Conservation (phyloP, 192 early-diverging fungal genomes). For the Diversispora epigaea region DNA sequence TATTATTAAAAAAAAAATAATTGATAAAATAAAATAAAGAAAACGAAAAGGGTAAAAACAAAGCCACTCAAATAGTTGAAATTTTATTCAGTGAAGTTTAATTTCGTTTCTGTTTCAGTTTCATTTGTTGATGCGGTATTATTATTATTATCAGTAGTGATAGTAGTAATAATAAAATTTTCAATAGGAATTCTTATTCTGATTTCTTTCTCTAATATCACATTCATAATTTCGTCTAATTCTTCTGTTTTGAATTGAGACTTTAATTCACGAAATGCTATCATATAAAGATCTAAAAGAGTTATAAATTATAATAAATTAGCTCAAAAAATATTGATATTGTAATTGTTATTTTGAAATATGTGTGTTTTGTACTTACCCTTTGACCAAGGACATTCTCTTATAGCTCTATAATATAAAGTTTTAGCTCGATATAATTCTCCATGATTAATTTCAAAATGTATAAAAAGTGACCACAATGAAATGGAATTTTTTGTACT, state of each 20-base stretch:
- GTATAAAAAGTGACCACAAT: constrained; percentile 63
- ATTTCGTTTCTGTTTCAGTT: no score
- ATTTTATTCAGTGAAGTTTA: no score
- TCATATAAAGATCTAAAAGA: constrained; percentile 52
- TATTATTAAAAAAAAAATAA: no score
- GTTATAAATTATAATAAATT: constrained; percentile 15
- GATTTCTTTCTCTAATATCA: constrained; percentile 71
- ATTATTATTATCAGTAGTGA: no score
- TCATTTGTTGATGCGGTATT: no score
- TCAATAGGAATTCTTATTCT: constrained; percentile 47
- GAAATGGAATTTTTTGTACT: constrained; percentile 49
- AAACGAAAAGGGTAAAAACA: no score
- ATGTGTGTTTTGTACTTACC: constrained; percentile 38
- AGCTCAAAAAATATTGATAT: not conserved
- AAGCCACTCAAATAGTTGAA: no score
- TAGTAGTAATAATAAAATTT: constrained; percentile 33
- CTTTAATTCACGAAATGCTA: constrained; percentile 49
- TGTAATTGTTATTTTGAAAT: not conserved
- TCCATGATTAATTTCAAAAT: constrained; percentile 54
- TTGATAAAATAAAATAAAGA: no score
- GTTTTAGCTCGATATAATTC: constrained; percentile 46
- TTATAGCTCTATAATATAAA: constrained; percentile 58
- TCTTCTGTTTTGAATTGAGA: constrained; percentile 48
- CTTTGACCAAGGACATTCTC: constrained; percentile 70
- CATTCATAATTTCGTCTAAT: constrained; percentile 47